A percentile compares a stretch with the other conserved stretches of the same genome.
phyloP scores from a whole-genome alignment of 176 grass and related monocot genomes.

The Juncus inflexus region DNA sequence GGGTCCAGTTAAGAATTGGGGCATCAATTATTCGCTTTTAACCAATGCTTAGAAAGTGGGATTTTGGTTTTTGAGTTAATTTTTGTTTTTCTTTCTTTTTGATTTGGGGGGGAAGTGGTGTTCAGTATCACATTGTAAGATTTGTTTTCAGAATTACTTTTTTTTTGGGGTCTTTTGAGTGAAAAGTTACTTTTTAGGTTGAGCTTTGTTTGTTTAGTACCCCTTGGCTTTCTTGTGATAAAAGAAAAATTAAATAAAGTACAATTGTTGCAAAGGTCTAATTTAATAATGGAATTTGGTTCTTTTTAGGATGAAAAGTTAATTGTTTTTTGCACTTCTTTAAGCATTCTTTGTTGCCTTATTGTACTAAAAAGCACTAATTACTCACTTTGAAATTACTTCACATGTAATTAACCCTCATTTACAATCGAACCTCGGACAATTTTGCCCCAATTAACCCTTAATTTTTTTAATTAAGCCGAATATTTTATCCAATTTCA shows the following conservation, averaged over 20 bases:
- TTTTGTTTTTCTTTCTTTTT: no score
- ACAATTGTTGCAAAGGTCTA: constrained; percentile 2
- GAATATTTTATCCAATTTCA: no score
- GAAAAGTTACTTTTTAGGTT: background rate
- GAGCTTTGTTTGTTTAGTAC: background rate
- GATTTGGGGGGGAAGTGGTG: no score
- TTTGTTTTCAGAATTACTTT: background rate
- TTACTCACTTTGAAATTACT: no score
- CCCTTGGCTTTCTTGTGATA: background rate
- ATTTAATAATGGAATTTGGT: constrained; percentile 2
- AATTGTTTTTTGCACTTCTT: background rate
- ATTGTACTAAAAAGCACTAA: no score
- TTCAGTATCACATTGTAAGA: no score
- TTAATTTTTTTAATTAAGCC: no score
- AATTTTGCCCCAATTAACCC: no score
- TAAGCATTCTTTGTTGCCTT: background rate
- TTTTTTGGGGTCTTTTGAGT: background rate
- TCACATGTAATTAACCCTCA: no score
- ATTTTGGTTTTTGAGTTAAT: background rate
- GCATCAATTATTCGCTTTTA: background rate
- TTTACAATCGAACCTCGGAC: no score
- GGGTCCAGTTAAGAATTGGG: no score
- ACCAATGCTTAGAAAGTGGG: background rate
- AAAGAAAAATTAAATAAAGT: constrained; percentile 12
- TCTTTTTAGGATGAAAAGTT: constrained; percentile 1